A percentile compares a stretch with the other conserved stretches of the same genome.
Conservation (phyloP, 2,329 filamentous ascomycete species). For the Tolypocladium inflatum region DNA sequence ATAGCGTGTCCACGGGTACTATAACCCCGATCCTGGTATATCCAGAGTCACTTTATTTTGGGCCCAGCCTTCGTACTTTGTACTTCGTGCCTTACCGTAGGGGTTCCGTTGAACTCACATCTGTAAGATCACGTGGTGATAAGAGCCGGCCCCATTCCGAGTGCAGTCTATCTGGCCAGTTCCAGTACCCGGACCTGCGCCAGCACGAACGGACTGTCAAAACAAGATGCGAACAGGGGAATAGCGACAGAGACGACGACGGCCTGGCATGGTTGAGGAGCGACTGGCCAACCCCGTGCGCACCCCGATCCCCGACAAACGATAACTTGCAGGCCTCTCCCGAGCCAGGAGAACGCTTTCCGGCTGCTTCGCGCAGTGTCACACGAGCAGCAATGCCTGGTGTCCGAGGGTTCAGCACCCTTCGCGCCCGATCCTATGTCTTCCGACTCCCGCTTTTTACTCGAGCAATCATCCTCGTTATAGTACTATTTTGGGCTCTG, state of each 20-base stretch:
- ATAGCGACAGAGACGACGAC: neutral
- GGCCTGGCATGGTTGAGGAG: neutral
- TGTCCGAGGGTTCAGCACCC: slow-evolving; percentile 50
- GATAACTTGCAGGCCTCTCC: neutral
- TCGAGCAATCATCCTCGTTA: slow-evolving; percentile 55
- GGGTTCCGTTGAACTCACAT: neutral
- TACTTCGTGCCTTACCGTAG: too few relatives aligned
- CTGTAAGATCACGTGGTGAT: neutral
- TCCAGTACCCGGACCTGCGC: neutral
- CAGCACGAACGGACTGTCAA: neutral
- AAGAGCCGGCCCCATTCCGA: neutral
- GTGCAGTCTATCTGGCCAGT: neutral
- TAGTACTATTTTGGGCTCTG: slow-evolving; percentile 54
- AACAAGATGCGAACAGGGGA: slow-evolving; percentile 1
- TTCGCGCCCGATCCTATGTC: slow-evolving; percentile 70
- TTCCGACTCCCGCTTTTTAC: slow-evolving; percentile 84
- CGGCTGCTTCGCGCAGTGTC: neutral
- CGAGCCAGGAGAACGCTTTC: neutral
- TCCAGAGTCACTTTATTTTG: too few relatives aligned
- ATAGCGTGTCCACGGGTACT: too few relatives aligned
- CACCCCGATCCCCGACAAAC: neutral
- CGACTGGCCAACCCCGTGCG: neutral
- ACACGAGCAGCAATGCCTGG: slow-evolving; percentile 6
- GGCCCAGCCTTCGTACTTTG: too few relatives aligned
- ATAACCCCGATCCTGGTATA: too few relatives aligned